Base-by-base conservation (phyloP, 768 basidiomycete species). In the Tremella yokohamensis region DNA sequence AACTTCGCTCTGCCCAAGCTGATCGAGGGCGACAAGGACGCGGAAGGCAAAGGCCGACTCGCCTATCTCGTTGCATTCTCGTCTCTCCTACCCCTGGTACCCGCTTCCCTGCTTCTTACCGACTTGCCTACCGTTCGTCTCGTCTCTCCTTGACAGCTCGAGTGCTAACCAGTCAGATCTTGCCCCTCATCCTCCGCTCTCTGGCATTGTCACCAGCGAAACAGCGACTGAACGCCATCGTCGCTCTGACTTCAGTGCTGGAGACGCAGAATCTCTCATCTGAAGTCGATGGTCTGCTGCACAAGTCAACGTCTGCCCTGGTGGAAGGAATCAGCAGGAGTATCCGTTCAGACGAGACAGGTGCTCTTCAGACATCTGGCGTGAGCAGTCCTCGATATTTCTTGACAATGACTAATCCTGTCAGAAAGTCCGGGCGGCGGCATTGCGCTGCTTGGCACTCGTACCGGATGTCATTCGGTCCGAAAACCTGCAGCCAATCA, bases 111-210 rank as follows among this genome's bases (percentile, higher is more conserved):
- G 13, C 91, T 90, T 66, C 78, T 81, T 6, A 80, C 84, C 20
- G 83, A 89, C 63, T 82, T 98, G 74, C n/a, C 26, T 24, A 26
- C 20, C 22, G 13, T 53, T 13, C 8, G 40, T 49, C 18, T 20
- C 2, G 53, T 11, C 9, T 26, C 18, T 19, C 16, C 11, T 29
- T 22, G 8, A 4, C 39, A 22, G 7, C 8, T 22, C 13, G 51
- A 38, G 47, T 8, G 29, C n/a, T 58, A 49, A 37, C 29, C 16
- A 18, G 6, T 2, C 66, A 98, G 93, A 82, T 98, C 12, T 83
- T 97, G 64, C 92, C 96, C 0, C 81, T 97, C 13, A 80, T 99
- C 3, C 78, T 99, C 42, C 87, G 88, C 15, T 87, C 90, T 2
- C 82, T 98, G 16, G 85, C 88, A 40, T 78, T 96, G 3, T 83